A percentile compares a stretch with the other conserved stretches of the same genome.
phyloP scores from a whole-genome alignment of 1,284 basidiomycete species.

The Ustilago lituana region DNA sequence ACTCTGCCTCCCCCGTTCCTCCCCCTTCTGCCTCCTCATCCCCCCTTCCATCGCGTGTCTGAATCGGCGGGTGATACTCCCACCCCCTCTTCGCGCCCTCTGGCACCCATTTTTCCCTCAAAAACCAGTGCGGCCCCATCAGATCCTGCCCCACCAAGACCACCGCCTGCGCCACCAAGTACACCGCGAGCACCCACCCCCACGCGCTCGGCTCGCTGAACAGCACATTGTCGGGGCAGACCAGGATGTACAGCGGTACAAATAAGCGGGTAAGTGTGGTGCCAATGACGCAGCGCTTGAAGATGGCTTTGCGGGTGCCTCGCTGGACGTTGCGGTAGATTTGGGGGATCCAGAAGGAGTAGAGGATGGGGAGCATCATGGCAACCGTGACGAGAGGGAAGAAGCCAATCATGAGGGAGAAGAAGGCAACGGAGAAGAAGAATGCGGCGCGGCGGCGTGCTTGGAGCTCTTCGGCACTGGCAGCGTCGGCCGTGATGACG shows the following conservation, averaged over 20 bases:
- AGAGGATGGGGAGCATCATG: conserved; percentile 76
- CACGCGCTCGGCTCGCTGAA: conserved; percentile 79
- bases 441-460: conserved; percentile 19
- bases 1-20: neutral
- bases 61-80: conserved; percentile 42
- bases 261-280: conserved; percentile 78
- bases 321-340: conserved; percentile 79
- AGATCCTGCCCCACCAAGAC: conserved; percentile 79
- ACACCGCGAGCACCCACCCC: conserved; percentile 74
- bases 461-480: conserved; percentile 8
- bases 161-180: conserved; percentile 75
- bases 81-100: conserved; percentile 12
- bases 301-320: conserved; percentile 77
- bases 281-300: conserved; percentile 79
- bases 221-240: conserved; percentile 83
- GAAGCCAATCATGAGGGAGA: conserved; percentile 30
- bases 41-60: too few species aligned
- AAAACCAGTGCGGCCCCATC: conserved; percentile 83
- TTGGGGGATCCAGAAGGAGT: conserved; percentile 84
- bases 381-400: conserved; percentile 20
- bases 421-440: conserved; percentile 13
- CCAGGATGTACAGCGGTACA: conserved; percentile 79
- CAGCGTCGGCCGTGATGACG: conserved; percentile 2
- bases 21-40: conserved; percentile 3
- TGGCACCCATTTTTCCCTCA: conserved; percentile 69